phyloP scores from a whole-genome alignment of 495 filamentous ascomycete species.

The Aspergillus conjunctus region DNA sequence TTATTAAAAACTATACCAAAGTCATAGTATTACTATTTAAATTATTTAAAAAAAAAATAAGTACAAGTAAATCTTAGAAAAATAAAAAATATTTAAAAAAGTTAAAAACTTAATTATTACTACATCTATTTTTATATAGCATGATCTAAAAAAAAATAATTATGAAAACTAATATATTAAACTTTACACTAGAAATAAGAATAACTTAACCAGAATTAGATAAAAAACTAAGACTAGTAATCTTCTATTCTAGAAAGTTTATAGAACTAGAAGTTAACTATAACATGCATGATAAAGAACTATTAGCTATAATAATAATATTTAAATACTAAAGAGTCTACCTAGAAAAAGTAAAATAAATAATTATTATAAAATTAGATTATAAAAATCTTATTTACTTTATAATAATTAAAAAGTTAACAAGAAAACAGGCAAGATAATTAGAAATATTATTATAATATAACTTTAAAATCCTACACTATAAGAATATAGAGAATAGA shows the following conservation, averaged over 20 bases:
- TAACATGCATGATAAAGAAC: background rate
- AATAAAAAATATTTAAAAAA: background rate
- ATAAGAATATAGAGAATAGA: background rate
- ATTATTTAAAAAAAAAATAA: background rate
- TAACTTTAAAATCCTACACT: background rate
- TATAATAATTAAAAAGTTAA: background rate
- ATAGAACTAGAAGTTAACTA: background rate
- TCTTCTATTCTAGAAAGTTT: background rate
- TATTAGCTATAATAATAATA: slow-evolving; percentile 4
- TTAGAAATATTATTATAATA: too few relatives aligned
- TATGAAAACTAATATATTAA: background rate
- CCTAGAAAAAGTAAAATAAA: background rate
- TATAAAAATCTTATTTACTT: background rate
- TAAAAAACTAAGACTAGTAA: background rate
- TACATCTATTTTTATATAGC: background rate
- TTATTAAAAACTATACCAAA: background rate
- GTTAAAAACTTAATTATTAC: background rate
- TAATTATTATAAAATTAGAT: background rate
- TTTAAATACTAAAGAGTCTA: background rate
- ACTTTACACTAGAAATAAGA: background rate
- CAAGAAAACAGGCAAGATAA: background rate
- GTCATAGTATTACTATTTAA: background rate
- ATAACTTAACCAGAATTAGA: background rate
- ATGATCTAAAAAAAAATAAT: background rate
- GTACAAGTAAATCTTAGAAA: background rate